Conservation (phyloP, 305 asterid species). For the Andrographis paniculata region DNA sequence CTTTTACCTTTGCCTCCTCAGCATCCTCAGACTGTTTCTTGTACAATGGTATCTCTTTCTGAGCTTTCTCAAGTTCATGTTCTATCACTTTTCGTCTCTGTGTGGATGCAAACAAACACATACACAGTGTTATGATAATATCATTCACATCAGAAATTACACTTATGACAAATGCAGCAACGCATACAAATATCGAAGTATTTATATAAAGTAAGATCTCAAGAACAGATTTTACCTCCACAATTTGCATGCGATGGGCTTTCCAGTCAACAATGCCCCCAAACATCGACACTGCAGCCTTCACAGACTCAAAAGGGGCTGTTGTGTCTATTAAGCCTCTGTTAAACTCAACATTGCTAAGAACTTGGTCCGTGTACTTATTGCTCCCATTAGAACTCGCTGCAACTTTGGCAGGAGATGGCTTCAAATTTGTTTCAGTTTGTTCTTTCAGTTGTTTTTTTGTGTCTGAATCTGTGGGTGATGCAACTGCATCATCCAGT, state of each 20-base stretch:
- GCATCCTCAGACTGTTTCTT: slow-evolving; percentile 69
- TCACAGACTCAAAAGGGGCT: slow-evolving; percentile 64
- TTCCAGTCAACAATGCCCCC: slow-evolving; percentile 86
- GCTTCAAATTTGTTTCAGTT: slow-evolving; percentile 19
- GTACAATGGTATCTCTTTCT: slow-evolving; percentile 70
- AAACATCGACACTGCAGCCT: slow-evolving; percentile 66
- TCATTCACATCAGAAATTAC: background rate
- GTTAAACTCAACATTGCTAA: slow-evolving; percentile 16
- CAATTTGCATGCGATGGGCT: slow-evolving; percentile 56
- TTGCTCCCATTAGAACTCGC: slow-evolving; percentile 10
- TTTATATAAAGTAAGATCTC: background rate
- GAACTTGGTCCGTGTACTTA: slow-evolving; percentile 1
- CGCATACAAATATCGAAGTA: background rate
- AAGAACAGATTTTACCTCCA: slow-evolving; percentile 39
- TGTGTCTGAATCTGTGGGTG: slow-evolving; percentile 9
- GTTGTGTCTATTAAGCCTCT: slow-evolving; percentile 48
- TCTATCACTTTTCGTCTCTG: slow-evolving; percentile 86
- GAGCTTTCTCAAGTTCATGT: slow-evolving; percentile 76
- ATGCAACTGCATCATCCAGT: background rate
- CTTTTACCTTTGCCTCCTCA: slow-evolving; percentile 55
- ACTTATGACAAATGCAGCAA: background rate
- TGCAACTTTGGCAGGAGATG: slow-evolving; percentile 31
- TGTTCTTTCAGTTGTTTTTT: slow-evolving; percentile 18
- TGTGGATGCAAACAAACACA: slow-evolving; percentile 1
- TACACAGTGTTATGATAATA: background rate